These are phyloP conservation scores for Chlamydomonas incerta DNA, from an alignment of 139 green algal species.

Conservation along the genomic window DNA sequence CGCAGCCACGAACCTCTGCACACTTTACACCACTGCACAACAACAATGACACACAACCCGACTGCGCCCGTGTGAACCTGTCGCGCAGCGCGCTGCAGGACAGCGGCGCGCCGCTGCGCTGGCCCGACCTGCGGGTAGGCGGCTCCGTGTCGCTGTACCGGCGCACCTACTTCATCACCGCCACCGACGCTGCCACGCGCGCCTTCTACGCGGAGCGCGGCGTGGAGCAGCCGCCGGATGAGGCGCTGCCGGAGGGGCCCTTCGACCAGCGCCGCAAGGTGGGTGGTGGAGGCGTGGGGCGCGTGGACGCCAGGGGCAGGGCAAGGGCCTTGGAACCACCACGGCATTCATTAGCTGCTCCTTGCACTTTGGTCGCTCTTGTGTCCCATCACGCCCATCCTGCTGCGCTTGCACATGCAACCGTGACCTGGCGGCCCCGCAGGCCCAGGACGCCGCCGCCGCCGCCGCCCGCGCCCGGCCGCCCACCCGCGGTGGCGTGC, in stretches of 20 bases:
- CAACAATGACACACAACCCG: too few species aligned
- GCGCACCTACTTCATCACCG: slow-evolving; percentile 36
- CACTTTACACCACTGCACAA: too few species aligned
- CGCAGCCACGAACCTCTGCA: too few species aligned
- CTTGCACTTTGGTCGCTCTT: too few species aligned
- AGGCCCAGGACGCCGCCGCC: not conserved
- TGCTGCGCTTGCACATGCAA: too few species aligned
- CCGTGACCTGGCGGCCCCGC: not conserved
- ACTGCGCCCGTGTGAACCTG: too few species aligned
- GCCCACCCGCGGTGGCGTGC: not conserved
- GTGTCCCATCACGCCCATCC: too few species aligned
- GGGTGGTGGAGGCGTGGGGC: not conserved
- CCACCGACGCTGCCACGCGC: slow-evolving; percentile 41
- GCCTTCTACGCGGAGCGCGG: slow-evolving; percentile 24
- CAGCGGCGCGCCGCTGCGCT: slow-evolving; percentile 43
- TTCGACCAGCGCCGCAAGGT: slow-evolving; percentile 71
- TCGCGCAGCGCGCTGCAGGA: slow-evolving; percentile 50
- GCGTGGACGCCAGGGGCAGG: too few species aligned
- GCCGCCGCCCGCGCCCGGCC: not conserved
- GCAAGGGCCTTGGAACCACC: too few species aligned
- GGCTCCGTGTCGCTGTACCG: slow-evolving; percentile 42
- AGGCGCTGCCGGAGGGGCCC: slow-evolving; percentile 33
- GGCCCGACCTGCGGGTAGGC: slow-evolving; percentile 51
- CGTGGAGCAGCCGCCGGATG: slow-evolving; percentile 25
- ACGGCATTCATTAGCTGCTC: too few species aligned